phyloP scores from a whole-genome alignment of 2,329 filamentous ascomycete genomes.

The Apiospora saccharicola region DNA sequence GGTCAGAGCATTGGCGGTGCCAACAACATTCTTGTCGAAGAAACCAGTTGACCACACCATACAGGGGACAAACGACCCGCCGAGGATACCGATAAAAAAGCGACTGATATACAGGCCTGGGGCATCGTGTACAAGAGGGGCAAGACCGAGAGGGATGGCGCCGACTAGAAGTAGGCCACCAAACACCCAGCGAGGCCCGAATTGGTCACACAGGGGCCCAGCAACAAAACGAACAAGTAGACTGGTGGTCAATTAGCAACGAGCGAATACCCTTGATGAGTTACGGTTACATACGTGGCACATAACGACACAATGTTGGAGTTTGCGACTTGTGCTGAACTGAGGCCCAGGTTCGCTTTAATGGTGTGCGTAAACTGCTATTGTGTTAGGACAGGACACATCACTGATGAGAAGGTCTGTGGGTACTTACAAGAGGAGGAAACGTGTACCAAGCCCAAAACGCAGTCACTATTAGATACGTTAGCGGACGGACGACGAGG shows the following conservation, averaged over 20 bases:
- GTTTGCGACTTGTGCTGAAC: slow-evolving; percentile 76
- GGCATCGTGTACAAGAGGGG: slow-evolving; percentile 75
- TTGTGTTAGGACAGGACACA: slow-evolving; percentile 26
- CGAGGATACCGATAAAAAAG: slow-evolving; percentile 84
- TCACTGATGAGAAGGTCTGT: slow-evolving; percentile 15
- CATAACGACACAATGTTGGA: slow-evolving; percentile 87
- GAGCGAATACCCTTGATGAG: neutral
- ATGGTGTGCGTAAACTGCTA: slow-evolving; percentile 75
- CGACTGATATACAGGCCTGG: slow-evolving; percentile 74
- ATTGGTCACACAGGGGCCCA: slow-evolving; percentile 85
- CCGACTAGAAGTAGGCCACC: slow-evolving; percentile 79
- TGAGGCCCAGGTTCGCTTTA: slow-evolving; percentile 78
- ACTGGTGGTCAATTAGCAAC: slow-evolving; percentile 43
- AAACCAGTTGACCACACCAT: slow-evolving; percentile 94
- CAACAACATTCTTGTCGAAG: slow-evolving; percentile 91
- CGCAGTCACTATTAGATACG: slow-evolving; percentile 58
- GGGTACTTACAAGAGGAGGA: slow-evolving; percentile 73
- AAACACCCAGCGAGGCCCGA: slow-evolving; percentile 82
- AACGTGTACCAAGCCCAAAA: slow-evolving; percentile 96
- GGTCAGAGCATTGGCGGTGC: slow-evolving; percentile 85
- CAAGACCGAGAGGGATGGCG: slow-evolving; percentile 81
- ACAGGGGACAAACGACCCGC: slow-evolving; percentile 82
- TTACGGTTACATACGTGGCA: slow-evolving; percentile 59
- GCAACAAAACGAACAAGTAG: slow-evolving; percentile 79
- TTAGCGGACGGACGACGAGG: neutral